Base-by-base conservation (phyloP, 2,329 filamentous ascomycete genomes). In the Gaeumannomyces tritici region DNA sequence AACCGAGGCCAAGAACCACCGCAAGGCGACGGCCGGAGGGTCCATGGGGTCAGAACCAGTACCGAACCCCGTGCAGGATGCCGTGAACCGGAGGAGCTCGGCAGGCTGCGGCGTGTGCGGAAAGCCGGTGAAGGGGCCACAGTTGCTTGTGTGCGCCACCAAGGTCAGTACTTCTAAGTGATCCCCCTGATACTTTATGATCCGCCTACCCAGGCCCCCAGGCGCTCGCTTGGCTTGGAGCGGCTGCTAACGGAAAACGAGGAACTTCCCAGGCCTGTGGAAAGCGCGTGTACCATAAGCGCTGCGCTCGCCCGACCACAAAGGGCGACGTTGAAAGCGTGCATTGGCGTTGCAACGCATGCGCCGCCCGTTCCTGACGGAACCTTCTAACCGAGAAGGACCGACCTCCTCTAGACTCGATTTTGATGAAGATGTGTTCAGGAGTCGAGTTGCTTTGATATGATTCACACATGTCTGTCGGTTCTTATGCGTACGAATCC, bases 41-140 rank as follows among this genome's bases (percentile, higher is more conserved):
- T 57, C 54, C 31, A 21, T 28, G 51, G 28, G 24, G 11, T 29
- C 51, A 28, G 60, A 54, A n/a, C 63, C 62, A 31, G 62, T 60
- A 56, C 61, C n/a, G 18, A 63, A 69, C 61, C 68, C 73, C 21
- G 69, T 72, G 21, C 70, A 70, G 29, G 70, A 70, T 26, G 69
- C 73, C 3, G 75, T 76, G 62, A 73, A 75, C 63, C 59, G 54
- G 29, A 79, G 74, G 66, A 77, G 76, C 26, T 69, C 73, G 26
- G 77, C 74, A 42, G 80, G 80, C 57, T 83, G 80, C 65, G 72
- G 71, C 2, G 67, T 79, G 18, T 85, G 82, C 65, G 76, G 77
- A 13, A 74, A 79, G 57, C 75, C 77, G 6, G 80, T 82, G 27
- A 71, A 78, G 27, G 79, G 80, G 2, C 77, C 80, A 4, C 74